Evolutionary conservation across 345 rosid species (phyloP), one percentile per base, ranked within the genome.

Genomic region (Citrus medica): DNA sequence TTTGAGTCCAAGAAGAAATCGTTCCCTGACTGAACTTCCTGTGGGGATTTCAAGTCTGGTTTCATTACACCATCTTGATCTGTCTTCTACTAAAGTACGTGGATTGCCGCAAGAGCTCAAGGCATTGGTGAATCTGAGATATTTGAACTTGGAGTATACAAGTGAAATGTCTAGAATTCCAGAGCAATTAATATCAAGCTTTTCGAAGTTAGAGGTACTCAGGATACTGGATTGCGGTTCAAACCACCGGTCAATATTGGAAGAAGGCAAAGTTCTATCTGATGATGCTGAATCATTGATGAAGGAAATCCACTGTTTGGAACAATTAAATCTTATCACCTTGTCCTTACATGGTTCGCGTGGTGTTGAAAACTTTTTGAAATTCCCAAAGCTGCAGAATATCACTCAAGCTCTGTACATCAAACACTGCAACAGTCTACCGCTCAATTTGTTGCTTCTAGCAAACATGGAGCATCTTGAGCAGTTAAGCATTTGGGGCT

Each of bases 1-100:
- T 48, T 25, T 86, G 13, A 84, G 80, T 76, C 73, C 86, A 67
- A 77, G 83, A 2, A 0, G 3, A 0, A 87, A 85, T 60, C 0
- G 2, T 25, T 16, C 3, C 4, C 64, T 85, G 7, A 59, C 10
- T 0, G 64, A 79, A 66, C 73, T 89, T 22, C 84, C 90, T 0
- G 74, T 48, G n/a, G 82, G 73, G 40, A 69, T 85, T 30, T 73
- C 73, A 6, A 30, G 48, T 13, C 4, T 83, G 6, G 27, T 24
- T 37, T 78, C 66, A 4, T 65, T 87, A 19, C 70, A 79, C 17
- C 42, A 67, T 80, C 82, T 87, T 21, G 75, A 83, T 40, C 13
- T 40, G 46, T 40, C 46, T 40, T 2, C 0, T 2, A 40, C 46
- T 40, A 1, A 1, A 25, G 27, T 25, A 25, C 27, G 4, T 9